phyloP scores from a whole-genome alignment of 306 rosid genomes.

The Begonia fuchsioides region DNA sequence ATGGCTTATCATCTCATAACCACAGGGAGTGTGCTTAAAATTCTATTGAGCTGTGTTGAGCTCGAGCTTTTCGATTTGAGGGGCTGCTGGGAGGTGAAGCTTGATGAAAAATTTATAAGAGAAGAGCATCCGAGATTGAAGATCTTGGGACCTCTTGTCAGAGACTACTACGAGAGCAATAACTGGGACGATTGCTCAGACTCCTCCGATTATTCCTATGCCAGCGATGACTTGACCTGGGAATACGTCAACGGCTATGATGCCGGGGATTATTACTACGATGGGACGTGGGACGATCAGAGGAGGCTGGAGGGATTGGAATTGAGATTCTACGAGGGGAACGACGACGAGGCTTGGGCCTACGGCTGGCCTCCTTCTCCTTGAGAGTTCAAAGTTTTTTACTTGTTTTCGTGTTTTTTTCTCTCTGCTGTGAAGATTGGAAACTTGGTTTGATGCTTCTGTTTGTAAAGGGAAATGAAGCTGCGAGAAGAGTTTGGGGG shows the following conservation, averaged over 20 bases:
- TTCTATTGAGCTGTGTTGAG: slow-evolving; percentile 51
- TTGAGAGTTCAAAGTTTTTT: slow-evolving; percentile 23
- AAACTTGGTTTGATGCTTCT: no score
- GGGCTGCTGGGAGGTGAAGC: slow-evolving; percentile 85
- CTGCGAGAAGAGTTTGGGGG: no score
- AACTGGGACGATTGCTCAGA: slow-evolving; percentile 73
- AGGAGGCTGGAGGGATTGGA: slow-evolving; percentile 67
- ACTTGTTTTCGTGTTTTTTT: slow-evolving; percentile 2
- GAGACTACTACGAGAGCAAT: slow-evolving; percentile 42
- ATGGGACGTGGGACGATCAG: slow-evolving; percentile 64
- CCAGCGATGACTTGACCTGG: slow-evolving; percentile 48
- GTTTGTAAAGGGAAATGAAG: no score
- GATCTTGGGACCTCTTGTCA: slow-evolving; percentile 68
- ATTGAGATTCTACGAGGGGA: slow-evolving; percentile 75
- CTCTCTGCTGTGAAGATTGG: background rate
- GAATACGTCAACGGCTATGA: slow-evolving; percentile 38
- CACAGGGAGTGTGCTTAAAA: slow-evolving; percentile 43
- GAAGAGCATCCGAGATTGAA: slow-evolving; percentile 55
- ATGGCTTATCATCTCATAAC: slow-evolving; percentile 72
- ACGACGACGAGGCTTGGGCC: slow-evolving; percentile 38
- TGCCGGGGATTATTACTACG: slow-evolving; percentile 42
- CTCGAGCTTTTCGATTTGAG: slow-evolving; percentile 76
- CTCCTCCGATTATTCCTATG: slow-evolving; percentile 37
- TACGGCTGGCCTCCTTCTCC: slow-evolving; percentile 92
- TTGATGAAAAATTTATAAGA: slow-evolving; percentile 36